Conservation (phyloP, 1,284 basidiomycete species). For the Sutorius eximius region DNA sequence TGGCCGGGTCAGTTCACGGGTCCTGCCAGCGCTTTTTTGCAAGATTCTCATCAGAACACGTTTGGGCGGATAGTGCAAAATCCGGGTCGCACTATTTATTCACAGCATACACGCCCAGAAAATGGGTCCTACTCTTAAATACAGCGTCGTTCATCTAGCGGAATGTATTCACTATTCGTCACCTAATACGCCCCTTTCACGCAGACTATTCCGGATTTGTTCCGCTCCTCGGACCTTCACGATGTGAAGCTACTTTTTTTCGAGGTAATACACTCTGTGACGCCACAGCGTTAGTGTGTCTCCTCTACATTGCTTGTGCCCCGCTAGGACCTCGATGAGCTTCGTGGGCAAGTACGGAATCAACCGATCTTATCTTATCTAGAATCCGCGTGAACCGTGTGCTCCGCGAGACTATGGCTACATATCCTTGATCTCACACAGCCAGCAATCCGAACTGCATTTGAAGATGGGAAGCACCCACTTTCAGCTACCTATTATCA, state of each 20-base stretch:
- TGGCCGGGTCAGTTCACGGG: constrained; percentile 46
- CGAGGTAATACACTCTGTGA: constrained; percentile 2
- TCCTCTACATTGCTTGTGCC: too few species aligned
- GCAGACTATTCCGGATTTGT: constrained; percentile 2
- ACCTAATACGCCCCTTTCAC: constrained; percentile 19
- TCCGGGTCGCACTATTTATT: constrained; percentile 59
- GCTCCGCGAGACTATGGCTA: background rate
- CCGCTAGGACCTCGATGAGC: too few species aligned
- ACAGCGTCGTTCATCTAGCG: constrained; percentile 6
- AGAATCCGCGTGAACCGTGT: background rate
- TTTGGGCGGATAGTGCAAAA: constrained; percentile 41
- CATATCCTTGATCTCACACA: background rate
- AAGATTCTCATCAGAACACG: constrained; percentile 32
- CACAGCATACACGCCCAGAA: constrained; percentile 42
- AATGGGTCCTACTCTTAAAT: constrained; percentile 31
- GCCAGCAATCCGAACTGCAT: background rate
- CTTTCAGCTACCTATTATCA: constrained; percentile 44
- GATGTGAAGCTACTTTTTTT: background rate
- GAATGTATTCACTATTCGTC: constrained; percentile 26
- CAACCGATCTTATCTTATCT: constrained; percentile 32
- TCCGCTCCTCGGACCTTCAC: background rate
- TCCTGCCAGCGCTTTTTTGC: constrained; percentile 48
- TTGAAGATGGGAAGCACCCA: constrained; percentile 16
- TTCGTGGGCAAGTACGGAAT: background rate
- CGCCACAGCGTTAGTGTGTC: too few species aligned